These are phyloP conservation scores for Cercospora brassicicola DNA, from an alignment of 2,329 filamentous ascomycete genomes.

Conservation along the genomic window DNA sequence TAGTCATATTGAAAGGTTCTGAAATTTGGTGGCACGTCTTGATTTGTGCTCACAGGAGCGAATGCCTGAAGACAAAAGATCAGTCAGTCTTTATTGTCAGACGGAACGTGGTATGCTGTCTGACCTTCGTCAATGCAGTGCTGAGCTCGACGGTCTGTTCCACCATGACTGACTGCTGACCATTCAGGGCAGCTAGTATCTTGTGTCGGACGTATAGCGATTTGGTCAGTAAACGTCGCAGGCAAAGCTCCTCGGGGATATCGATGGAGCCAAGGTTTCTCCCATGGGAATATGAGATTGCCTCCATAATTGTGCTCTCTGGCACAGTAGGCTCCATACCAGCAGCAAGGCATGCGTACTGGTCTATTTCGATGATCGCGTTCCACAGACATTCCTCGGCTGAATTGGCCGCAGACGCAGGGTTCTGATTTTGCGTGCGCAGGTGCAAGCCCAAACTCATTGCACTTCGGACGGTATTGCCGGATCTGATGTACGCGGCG, in stretches of 20 bases:
- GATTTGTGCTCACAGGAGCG: no score
- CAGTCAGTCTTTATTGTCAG: not conserved
- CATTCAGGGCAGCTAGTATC: constrained; percentile 19
- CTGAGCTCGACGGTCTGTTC: constrained; percentile 20
- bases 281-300: not conserved
- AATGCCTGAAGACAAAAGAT: no score
- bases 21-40: no score
- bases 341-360: constrained; percentile 21
- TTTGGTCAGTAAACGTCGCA: constrained; percentile 5
- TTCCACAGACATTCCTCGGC: constrained; percentile 14
- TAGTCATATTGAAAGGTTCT: no score
- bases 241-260: not conserved
- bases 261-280: not conserved
- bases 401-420: not conserved
- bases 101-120: no score
- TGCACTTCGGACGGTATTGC: constrained; percentile 11
- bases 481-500: constrained; percentile 17
- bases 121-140: constrained; percentile 13
- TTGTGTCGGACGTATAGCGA: constrained; percentile 16
- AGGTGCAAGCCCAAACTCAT: constrained; percentile 14
- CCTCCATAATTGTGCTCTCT: not conserved
- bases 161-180: constrained; percentile 11
- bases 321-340: constrained; percentile 13
- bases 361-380: constrained; percentile 18
- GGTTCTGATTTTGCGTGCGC: not conserved